Conservation (phyloP, 495 filamentous ascomycete genomes). For the Aspergillus mulundensis region DNA sequence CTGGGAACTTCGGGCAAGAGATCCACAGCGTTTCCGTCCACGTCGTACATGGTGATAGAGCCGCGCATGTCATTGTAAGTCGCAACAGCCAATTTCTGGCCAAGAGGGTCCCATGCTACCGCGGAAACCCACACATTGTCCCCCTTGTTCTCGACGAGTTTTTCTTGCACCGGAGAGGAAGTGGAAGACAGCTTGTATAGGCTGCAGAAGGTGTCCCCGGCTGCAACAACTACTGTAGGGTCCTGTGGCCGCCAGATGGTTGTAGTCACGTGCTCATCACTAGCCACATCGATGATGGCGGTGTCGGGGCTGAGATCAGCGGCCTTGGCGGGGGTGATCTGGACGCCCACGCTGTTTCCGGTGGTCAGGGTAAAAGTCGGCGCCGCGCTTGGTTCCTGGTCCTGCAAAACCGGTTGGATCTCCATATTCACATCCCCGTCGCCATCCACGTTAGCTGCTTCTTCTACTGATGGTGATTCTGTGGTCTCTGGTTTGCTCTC, state of each 20-base stretch:
- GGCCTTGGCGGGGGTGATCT: constrained; percentile 50
- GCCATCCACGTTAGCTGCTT: constrained; percentile 27
- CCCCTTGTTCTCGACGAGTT: constrained; percentile 32
- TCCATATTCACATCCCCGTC: constrained; percentile 45
- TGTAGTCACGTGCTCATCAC: constrained; percentile 62
- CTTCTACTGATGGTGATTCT: constrained; percentile 19
- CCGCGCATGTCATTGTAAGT: constrained; percentile 60
- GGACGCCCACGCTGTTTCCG: constrained; percentile 67
- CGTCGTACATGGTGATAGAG: constrained; percentile 63
- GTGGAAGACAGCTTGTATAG: constrained; percentile 64
- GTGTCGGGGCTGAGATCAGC: constrained; percentile 67
- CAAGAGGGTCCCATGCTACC: constrained; percentile 68
- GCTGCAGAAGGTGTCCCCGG: constrained; percentile 74
- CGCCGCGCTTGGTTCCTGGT: constrained; percentile 34
- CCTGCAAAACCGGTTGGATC: constrained; percentile 20
- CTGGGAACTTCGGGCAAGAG: constrained; percentile 45
- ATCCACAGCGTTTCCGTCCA: constrained; percentile 53
- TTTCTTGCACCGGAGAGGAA: constrained; percentile 35
- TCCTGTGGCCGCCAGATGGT: constrained; percentile 75
- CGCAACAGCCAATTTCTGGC: constrained; percentile 64
- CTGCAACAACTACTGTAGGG: constrained; percentile 67
- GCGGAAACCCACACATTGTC: constrained; percentile 43
- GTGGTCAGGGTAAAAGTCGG: constrained; percentile 58
- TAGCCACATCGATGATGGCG: constrained; percentile 55
- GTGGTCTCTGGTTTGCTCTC: constrained; percentile 43